Evolutionary conservation across 2,329 filamentous ascomycete species (phyloP).

Genomic region (Fusarium sp.): DNA sequence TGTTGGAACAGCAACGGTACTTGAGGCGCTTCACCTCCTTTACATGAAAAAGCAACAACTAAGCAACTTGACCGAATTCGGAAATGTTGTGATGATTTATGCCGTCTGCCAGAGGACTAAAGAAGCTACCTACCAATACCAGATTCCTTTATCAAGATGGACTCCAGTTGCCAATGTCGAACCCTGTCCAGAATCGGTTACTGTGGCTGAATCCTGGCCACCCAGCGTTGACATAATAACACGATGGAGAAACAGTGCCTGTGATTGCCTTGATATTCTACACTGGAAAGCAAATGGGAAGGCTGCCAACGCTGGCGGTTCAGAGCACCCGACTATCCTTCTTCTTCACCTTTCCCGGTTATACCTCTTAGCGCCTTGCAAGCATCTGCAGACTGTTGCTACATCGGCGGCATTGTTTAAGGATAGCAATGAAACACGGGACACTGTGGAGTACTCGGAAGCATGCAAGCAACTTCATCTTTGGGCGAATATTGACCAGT

Average conservation of each 20-base stretch:
- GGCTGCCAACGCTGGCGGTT: conserved; percentile 32
- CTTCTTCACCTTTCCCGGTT: conserved; percentile 37
- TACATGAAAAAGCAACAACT: conserved; percentile 35
- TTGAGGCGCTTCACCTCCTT: conserved; percentile 28
- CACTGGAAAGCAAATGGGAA: conserved; percentile 36
- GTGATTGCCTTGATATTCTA: conserved; percentile 34
- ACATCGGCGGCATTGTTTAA: not conserved
- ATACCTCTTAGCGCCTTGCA: conserved; percentile 25
- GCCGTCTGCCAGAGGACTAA: conserved; percentile 19
- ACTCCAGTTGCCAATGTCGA: conserved; percentile 29
- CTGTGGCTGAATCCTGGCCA: conserved; percentile 27
- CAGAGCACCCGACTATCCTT: conserved; percentile 36
- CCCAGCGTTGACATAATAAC: conserved; percentile 27
- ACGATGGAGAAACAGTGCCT: conserved; percentile 38
- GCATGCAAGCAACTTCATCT: conserved; percentile 17
- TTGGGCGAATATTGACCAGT: conserved; percentile 37
- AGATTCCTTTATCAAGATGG: conserved; percentile 25
- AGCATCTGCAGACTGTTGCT: conserved; percentile 28
- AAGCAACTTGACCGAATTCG: conserved; percentile 33
- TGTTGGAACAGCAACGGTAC: conserved; percentile 7
- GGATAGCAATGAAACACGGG: not conserved
- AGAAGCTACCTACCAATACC: conserved; percentile 25
- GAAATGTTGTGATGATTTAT: conserved; percentile 29
- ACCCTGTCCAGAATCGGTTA: conserved; percentile 4
- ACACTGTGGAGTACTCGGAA: conserved; percentile 9